Conservation (phyloP, 805 yeast species). For the Sugiyamaella boreocaroliniensis region DNA sequence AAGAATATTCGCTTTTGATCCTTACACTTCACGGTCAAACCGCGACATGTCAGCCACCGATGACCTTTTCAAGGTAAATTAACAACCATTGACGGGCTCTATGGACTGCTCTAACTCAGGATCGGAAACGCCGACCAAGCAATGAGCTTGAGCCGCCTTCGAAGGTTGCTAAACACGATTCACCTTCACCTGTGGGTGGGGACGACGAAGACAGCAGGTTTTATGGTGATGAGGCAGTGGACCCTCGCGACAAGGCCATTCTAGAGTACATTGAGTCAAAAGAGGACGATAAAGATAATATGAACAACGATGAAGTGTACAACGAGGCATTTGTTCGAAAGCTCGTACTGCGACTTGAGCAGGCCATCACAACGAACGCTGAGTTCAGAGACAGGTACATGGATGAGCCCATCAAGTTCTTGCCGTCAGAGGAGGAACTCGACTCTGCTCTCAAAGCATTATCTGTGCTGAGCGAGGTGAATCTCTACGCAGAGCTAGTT, state of each 20-base stretch:
- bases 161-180: not conserved
- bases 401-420: conserved; percentile 22
- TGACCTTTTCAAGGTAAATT: conserved; percentile 4
- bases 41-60: conserved; percentile 4
- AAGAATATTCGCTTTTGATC: too few species aligned
- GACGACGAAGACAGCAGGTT: conserved; percentile 7
- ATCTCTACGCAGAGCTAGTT: conserved; percentile 3
- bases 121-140: not conserved
- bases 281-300: not conserved
- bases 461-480: conserved; percentile 10
- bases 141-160: not conserved
- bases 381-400: conserved; percentile 15
- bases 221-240: conserved; percentile 7
- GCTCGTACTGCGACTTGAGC: conserved; percentile 26
- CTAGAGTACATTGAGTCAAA: conserved; percentile 8
- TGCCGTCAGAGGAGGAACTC: conserved; percentile 21
- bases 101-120: not conserved
- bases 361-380: conserved; percentile 15
- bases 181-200: not conserved
- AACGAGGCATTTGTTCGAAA: conserved; percentile 6
- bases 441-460: conserved; percentile 16
- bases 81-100: not conserved
- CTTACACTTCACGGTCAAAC: too few species aligned
- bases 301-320: not conserved
- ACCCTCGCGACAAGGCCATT: not conserved